Percentiles rank a stretch among this genome's conserved stretches.
phyloP scores from a whole-genome alignment of 169 alveolate genomes.

The Plasmodium vivax region DNA sequence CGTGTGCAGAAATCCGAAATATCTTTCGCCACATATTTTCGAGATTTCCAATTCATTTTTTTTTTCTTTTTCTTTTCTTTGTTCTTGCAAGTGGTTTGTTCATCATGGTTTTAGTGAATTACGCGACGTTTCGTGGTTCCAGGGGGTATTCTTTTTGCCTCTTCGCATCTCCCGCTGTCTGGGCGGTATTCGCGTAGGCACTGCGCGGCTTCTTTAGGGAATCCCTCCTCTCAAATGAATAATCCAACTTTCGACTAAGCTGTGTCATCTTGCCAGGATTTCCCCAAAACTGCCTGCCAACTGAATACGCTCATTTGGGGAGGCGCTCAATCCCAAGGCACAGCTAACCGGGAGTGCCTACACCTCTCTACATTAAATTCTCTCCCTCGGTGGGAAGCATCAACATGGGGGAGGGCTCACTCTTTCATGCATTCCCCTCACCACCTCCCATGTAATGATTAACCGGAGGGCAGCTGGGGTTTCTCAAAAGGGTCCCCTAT shows the following conservation, averaged over 20 bases:
- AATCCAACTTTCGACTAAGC: background rate
- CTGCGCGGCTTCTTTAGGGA: background rate
- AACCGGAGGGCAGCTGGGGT: background rate
- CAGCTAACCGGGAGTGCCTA: background rate
- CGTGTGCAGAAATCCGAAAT: conserved; percentile 37
- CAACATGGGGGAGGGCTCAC: background rate
- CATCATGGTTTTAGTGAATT: conserved; percentile 72
- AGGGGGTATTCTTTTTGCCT: background rate
- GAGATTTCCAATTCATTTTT: conserved; percentile 17
- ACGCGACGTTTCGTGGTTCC: background rate
- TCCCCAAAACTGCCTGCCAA: background rate
- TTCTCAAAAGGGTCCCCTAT: background rate
- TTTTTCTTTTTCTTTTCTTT: conserved; percentile 30
- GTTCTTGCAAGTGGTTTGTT: conserved; percentile 2
- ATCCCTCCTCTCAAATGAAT: background rate
- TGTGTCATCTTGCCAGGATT: background rate
- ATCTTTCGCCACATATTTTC: conserved; percentile 73
- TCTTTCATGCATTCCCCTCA: background rate
- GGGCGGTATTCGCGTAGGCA: background rate
- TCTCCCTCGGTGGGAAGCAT: background rate
- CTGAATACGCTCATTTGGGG: background rate
- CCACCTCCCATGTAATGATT: background rate
- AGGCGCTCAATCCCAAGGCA: background rate
- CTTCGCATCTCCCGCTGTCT: background rate
- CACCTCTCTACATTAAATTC: background rate